Conservation (phyloP, 768 basidiomycete genomes). For the Phaeotremella skinneri region DNA sequence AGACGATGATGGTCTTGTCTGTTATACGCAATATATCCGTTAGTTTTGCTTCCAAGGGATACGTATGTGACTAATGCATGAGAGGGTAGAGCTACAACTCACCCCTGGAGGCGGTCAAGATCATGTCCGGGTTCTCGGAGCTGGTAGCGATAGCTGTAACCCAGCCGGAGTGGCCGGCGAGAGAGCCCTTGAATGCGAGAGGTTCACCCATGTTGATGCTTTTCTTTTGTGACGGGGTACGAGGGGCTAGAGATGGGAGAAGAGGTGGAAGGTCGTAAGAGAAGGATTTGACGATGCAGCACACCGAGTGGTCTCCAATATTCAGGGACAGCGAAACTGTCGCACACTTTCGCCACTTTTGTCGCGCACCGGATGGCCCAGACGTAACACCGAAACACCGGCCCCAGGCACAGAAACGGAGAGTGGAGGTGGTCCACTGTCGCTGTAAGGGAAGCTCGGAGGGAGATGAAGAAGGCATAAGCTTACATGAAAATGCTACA, state of each 20-base stretch:
- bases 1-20: constrained; percentile 99
- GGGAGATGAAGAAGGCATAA: no score
- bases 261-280: background rate
- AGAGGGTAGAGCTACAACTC: constrained; percentile 41
- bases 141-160: constrained; percentile 98
- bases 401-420: background rate
- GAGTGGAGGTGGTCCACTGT: constrained; percentile 28
- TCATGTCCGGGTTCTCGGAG: constrained; percentile 98
- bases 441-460: no score
- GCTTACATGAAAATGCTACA: no score
- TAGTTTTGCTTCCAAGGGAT: background rate
- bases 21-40: constrained; percentile 13
- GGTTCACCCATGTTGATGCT: constrained; percentile 67
- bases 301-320: background rate
- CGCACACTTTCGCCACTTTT: constrained; percentile 23
- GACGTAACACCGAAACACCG: constrained; percentile 17
- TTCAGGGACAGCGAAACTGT: constrained; percentile 7
- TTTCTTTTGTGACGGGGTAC: constrained; percentile 4
- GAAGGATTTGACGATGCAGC: background rate
- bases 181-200: constrained; percentile 84
- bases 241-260: background rate
- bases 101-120: constrained; percentile 97
- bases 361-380: background rate
- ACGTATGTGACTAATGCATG: background rate
- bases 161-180: constrained; percentile 94